Percentiles rank a stretch among this genome's conserved stretches.
These are phyloP conservation scores for Pyricularia sp. DNA, from an alignment of 2,329 filamentous ascomycete species.

Conservation along the genomic window DNA sequence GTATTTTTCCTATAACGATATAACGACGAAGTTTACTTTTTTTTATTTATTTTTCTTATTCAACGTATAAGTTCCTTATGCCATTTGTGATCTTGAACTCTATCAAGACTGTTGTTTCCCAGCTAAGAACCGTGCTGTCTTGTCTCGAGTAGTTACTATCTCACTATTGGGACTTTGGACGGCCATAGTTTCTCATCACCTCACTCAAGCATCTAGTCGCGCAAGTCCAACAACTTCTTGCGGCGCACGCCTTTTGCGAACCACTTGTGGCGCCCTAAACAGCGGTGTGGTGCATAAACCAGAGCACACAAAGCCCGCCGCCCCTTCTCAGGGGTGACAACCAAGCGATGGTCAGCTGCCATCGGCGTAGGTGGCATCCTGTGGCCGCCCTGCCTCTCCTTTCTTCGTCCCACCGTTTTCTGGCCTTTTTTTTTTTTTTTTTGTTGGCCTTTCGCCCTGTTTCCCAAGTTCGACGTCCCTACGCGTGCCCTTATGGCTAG, in stretches of 20 bases:
- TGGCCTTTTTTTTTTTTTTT: background rate
- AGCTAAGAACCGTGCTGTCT: no score
- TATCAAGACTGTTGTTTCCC: background rate
- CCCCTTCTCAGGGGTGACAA: background rate
- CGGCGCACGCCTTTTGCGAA: background rate
- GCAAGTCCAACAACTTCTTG: background rate
- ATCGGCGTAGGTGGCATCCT: background rate
- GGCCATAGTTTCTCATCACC: background rate
- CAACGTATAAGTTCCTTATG: background rate
- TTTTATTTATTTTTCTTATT: background rate
- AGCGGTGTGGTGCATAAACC: background rate
- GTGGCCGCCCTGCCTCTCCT: background rate
- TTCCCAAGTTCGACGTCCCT: background rate
- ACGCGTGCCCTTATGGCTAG: no score
- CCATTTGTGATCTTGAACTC: background rate
- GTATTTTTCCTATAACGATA: background rate
- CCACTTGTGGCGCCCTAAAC: background rate
- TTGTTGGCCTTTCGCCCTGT: background rate
- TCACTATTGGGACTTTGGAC: background rate
- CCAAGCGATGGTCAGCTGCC: background rate
- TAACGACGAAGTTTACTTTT: background rate
- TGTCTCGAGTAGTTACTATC: background rate
- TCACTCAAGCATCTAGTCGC: background rate
- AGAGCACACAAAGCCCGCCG: background rate
- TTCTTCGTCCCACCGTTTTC: background rate